Conservation (phyloP, 108 stramenopile species). For the Skeletonema grethae region DNA sequence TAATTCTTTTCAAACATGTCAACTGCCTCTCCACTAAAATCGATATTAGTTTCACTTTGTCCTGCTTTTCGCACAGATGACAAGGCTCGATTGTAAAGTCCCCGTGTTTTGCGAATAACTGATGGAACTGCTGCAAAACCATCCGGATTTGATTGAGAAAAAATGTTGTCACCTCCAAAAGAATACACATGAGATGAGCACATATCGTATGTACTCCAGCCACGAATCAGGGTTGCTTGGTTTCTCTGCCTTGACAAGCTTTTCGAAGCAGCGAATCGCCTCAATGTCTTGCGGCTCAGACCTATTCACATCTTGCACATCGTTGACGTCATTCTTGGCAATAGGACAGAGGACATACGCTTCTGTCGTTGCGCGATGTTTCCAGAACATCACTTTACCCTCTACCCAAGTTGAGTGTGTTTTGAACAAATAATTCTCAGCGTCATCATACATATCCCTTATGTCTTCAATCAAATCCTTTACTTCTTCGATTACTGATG, state of each 20-base stretch:
- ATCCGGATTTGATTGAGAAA: slow-evolving; percentile 19
- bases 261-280: slow-evolving; percentile 56
- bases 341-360: slow-evolving; percentile 61
- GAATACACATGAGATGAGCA: slow-evolving; percentile 31
- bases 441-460: slow-evolving; percentile 74
- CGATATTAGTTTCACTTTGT: neutral
- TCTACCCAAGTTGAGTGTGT: slow-evolving; percentile 53
- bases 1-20: slow-evolving; percentile 46
- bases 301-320: slow-evolving; percentile 9
- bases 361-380: slow-evolving; percentile 62
- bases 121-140: slow-evolving; percentile 30
- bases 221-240: slow-evolving; percentile 77
- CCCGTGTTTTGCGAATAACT: slow-evolving; percentile 60
- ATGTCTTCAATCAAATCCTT: slow-evolving; percentile 78
- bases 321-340: slow-evolving; percentile 12
- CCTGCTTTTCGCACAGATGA: slow-evolving; percentile 45
- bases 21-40: slow-evolving; percentile 13
- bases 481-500: slow-evolving; percentile 58
- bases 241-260: slow-evolving; percentile 63
- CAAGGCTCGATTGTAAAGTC: slow-evolving; percentile 70
- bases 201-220: slow-evolving; percentile 54
- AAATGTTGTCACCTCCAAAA: slow-evolving; percentile 14
- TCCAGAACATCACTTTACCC: slow-evolving; percentile 58
- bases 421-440: slow-evolving; percentile 62
- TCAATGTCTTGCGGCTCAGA: slow-evolving; percentile 14